These are phyloP conservation scores for Geotrichum candidum DNA, from an alignment of 1,139 yeast species.

Conservation along the genomic window DNA sequence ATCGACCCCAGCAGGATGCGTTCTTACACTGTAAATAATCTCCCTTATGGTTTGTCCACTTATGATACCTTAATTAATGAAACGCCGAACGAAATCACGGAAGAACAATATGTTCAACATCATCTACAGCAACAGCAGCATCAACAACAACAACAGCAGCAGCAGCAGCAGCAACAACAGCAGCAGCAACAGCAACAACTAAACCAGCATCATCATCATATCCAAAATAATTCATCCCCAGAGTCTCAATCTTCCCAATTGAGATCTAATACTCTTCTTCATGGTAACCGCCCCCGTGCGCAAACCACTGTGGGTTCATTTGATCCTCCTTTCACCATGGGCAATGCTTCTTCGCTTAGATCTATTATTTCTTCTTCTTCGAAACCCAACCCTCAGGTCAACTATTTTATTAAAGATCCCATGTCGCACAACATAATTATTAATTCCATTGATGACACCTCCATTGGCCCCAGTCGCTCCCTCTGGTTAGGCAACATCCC, in stretches of 20 bases:
- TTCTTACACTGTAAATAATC: conserved; percentile 36
- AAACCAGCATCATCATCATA: conserved; percentile 1
- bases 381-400: conserved; percentile 1
- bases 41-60: conserved; percentile 27
- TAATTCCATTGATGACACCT: conserved; percentile 52
- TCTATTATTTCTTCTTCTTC: neutral
- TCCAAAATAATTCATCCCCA: conserved; percentile 1
- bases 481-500: conserved; percentile 77
- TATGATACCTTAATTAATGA: conserved; percentile 19
- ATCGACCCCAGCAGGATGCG: conserved; percentile 37
- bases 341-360: conserved; percentile 11
- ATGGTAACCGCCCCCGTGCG: conserved; percentile 23
- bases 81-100: conserved; percentile 5
- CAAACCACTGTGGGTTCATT: conserved; percentile 24
- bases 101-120: conserved; percentile 19
- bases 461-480: conserved; percentile 70
- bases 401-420: conserved; percentile 11
- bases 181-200: conserved; percentile 1
- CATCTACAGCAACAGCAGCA: conserved; percentile 23
- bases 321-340: conserved; percentile 18
- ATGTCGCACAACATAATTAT: conserved; percentile 17
- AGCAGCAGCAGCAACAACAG: neutral
- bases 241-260: conserved; percentile 13
- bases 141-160: conserved; percentile 4
- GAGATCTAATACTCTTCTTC: conserved; percentile 14